A percentile compares a stretch with the other conserved stretches of the same genome.
Evolutionary conservation across 805 yeast genomes (phyloP).

Genomic region (Yarrowia sp.): DNA sequence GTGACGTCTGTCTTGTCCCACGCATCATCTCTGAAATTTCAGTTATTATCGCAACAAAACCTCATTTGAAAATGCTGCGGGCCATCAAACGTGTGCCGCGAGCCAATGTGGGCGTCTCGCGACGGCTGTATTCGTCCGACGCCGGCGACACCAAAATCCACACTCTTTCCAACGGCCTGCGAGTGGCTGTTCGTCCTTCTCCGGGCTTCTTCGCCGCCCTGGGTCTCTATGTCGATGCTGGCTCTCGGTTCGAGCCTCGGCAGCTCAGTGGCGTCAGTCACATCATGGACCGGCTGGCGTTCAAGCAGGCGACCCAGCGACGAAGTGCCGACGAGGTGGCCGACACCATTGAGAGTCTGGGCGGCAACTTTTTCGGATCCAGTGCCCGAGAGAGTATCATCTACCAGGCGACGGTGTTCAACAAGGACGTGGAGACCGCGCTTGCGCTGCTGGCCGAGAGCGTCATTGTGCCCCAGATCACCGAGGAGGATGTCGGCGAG

Average conservation of each 20-base stretch:
- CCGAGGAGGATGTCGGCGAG: constrained; percentile 73
- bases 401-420: constrained; percentile 95
- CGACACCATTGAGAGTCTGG: constrained; percentile 74
- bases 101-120: background rate
- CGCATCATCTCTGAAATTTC: constrained; percentile 13
- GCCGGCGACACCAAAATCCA: constrained; percentile 25
- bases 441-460: constrained; percentile 78
- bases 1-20: background rate
- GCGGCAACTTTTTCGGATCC: constrained; percentile 94
- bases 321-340: constrained; percentile 70
- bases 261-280: constrained; percentile 78
- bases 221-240: constrained; percentile 89
- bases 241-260: constrained; percentile 79
- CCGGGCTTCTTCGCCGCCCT: constrained; percentile 92
- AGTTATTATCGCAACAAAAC: constrained; percentile 7
- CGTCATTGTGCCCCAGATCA: constrained; percentile 70
- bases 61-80: constrained; percentile 4
- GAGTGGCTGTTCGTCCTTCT: constrained; percentile 81
- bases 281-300: constrained; percentile 83
- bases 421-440: constrained; percentile 81
- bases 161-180: constrained; percentile 74
- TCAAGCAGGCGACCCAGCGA: constrained; percentile 49
- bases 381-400: constrained; percentile 90
- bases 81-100: constrained; percentile 27
- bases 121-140: constrained; percentile 19